Evolutionary conservation across 352 stramenopile genomes (phyloP), one percentile per base, ranked within the genome.

Genomic region (Globisporangium solare): DNA sequence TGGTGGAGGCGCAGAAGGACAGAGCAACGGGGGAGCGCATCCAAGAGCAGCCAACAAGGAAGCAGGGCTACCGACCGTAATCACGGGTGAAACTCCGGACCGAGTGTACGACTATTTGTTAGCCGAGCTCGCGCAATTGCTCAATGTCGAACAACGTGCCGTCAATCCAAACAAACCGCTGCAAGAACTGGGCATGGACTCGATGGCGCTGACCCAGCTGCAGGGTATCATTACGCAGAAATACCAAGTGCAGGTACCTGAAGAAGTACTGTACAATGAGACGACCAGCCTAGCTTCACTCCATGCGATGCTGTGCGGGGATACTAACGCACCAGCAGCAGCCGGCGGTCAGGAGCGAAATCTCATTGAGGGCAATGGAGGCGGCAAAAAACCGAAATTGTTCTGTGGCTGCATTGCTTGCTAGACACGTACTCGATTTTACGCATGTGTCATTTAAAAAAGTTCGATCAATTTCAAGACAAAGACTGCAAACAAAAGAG

Each of bases 151-250:
- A 20, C 61, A 69, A 21, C 40, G 55, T n/a, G 56, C 74, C 41
- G 74, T 91, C 24, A 72, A 80, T 13, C 54, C 73, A 3, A 76
- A 71, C 47, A 75, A 66, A 41, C 76, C 81, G n/a, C 64, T 91
- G 51, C 79, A 92, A 46, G 67, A 91, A 64, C 55, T 83, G 46
- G 88, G 88, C 1, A 89, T 99, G 66, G 95, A 99, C 62, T 98
- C 90, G 54, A 90, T 98, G 65, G 90, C 71, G 8, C 64, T 99
- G 27, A 97, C 93, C 40, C 96, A 98, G 68, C 87, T 99, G 17
- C 96, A 98, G 71, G 96, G 96, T 11, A 82, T 97, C 37, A 80
- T 98, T 39, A 78, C 86, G 47, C 76, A 89, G 40, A 76, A 86
- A 55, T 98, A 97, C 74, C 76, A 82, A 27, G 71, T 96, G 35